phyloP scores from a whole-genome alignment of 345 rosid genomes.

The Clausena lansium region DNA sequence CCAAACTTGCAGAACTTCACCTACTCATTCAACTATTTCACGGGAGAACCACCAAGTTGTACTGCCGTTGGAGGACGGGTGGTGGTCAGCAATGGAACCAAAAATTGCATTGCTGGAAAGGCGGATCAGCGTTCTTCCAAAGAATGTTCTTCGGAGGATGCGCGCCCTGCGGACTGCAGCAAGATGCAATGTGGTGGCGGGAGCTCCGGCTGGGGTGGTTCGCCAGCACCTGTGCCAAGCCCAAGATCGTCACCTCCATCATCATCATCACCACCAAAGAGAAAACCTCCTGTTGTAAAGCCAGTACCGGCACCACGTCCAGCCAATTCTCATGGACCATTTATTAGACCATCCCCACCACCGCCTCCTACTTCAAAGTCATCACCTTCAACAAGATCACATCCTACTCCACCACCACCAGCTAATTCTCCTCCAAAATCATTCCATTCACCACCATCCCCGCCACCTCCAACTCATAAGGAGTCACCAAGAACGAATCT shows the following conservation, averaged over 20 bases:
- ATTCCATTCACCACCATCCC: conserved; percentile 32
- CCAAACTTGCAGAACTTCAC: conserved; percentile 62
- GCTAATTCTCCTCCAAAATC: conserved; percentile 28
- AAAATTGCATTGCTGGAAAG: conserved; percentile 54
- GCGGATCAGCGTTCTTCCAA: conserved; percentile 43
- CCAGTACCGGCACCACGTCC: no score
- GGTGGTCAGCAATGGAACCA: conserved; percentile 29
- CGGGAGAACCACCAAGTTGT: conserved; percentile 58
- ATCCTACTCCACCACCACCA: conserved; percentile 32
- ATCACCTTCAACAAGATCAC: conserved; percentile 44
- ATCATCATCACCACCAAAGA: conserved; percentile 17
- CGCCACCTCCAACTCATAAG: conserved; percentile 29
- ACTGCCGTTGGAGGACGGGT: conserved; percentile 30
- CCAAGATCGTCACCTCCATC: conserved; percentile 23
- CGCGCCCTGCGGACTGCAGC: conserved; percentile 57
- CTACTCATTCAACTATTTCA: conserved; percentile 61
- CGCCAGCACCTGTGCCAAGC: conserved; percentile 11
- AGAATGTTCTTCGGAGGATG: conserved; percentile 53
- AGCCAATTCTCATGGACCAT: no score
- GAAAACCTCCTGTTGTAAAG: conserved; percentile 39
- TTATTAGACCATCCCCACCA: conserved; percentile 35
- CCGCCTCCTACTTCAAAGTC: conserved; percentile 47
- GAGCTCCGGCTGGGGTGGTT: conserved; percentile 9
- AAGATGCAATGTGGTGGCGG: conserved; percentile 43
- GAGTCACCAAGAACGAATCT: conserved; percentile 31